Percentiles rank a stretch among this genome's conserved stretches.
Conservation (phyloP, 2,329 filamentous ascomycete genomes). For the Penicillium sp. region DNA sequence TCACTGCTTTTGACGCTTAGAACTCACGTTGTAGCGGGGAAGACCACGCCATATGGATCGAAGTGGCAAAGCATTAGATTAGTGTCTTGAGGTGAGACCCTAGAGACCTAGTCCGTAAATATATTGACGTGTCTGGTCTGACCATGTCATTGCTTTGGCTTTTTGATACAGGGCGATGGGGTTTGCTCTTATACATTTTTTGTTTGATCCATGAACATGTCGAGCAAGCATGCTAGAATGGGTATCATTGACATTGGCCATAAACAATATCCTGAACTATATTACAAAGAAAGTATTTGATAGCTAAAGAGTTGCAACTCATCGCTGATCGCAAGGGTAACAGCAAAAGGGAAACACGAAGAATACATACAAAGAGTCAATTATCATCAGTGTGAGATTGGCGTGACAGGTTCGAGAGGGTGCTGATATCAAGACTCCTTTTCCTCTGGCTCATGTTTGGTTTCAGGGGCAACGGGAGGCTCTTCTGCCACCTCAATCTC, state of each 20-base stretch:
- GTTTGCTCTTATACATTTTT: neutral
- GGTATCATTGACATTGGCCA: conserved; percentile 27
- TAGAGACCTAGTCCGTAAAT: no score
- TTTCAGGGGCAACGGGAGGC: neutral
- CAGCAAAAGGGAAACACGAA: neutral
- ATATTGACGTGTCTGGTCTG: no score
- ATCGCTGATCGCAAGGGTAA: neutral
- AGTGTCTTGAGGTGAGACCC: no score
- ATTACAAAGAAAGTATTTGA: conserved; percentile 18
- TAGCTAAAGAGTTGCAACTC: neutral
- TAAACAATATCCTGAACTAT: conserved; percentile 21
- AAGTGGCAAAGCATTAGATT: no score
- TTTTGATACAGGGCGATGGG: no score
- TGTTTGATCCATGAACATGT: neutral
- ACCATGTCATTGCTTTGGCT: no score
- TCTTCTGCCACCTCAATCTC: conserved; percentile 1
- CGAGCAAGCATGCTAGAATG: conserved; percentile 10
- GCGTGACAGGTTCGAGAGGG: neutral
- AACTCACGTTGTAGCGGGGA: no score
- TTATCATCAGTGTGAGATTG: conserved; percentile 8
- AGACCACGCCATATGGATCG: no score
- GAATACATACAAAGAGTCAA: neutral
- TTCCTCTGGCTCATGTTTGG: conserved; percentile 11
- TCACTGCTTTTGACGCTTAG: no score
- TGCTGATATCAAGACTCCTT: conserved; percentile 6